A percentile compares a stretch with the other conserved stretches of the same genome.
phyloP scores from a whole-genome alignment of 2,329 filamentous ascomycete genomes.

The Epichloe hybrida region DNA sequence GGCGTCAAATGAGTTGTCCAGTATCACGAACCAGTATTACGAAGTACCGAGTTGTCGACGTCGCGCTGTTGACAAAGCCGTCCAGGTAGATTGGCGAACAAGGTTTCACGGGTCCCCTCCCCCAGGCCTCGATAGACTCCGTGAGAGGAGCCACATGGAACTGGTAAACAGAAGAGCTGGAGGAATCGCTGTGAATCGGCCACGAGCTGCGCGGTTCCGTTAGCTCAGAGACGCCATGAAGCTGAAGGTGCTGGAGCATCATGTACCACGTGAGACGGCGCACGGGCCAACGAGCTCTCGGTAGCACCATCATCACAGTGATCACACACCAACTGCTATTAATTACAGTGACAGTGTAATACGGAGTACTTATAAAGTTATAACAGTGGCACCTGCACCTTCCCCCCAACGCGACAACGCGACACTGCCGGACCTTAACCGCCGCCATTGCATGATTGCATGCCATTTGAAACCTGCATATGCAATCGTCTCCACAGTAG shows the following conservation, averaged over 20 bases:
- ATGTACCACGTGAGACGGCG: constrained; percentile 12
- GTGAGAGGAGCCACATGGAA: constrained; percentile 10
- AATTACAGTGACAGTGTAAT: too few species aligned
- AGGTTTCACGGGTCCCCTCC: constrained; percentile 11
- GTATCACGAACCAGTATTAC: neutral
- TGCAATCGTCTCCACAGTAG: neutral
- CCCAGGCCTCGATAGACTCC: constrained; percentile 11
- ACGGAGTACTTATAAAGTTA: too few species aligned
- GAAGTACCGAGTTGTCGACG: neutral
- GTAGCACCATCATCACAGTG: too few species aligned
- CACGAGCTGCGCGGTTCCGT: neutral
- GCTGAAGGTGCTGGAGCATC: constrained; percentile 6
- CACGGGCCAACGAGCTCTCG: constrained; percentile 10
- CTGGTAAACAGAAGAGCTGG: neutral
- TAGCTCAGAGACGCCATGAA: constrained; percentile 1
- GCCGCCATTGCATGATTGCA: neutral
- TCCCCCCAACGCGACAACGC: neutral
- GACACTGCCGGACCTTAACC: neutral
- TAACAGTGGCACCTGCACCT: too few species aligned
- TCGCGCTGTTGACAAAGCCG: neutral
- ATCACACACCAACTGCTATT: too few species aligned
- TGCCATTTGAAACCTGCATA: neutral
- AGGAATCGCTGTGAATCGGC: neutral
- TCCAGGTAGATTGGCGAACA: neutral
- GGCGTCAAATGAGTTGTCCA: neutral